phyloP scores from a whole-genome alignment of 768 basidiomycete genomes.

The Gyrodon lividus region DNA sequence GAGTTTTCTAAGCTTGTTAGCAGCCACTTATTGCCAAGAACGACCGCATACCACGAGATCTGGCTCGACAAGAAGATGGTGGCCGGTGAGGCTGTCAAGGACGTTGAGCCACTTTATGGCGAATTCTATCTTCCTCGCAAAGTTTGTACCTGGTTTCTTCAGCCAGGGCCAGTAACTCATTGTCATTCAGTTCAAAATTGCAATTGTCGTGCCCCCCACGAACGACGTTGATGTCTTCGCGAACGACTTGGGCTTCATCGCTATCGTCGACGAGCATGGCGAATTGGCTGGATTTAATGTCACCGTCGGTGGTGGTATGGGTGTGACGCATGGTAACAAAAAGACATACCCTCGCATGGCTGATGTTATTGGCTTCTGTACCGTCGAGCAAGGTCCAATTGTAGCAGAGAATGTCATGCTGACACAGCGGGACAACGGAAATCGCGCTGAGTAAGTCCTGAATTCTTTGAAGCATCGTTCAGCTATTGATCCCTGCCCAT shows the following conservation, averaged over 20 bases:
- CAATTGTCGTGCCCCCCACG: constrained; percentile 92
- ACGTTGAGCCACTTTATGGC: constrained; percentile 96
- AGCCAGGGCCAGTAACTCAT: neutral
- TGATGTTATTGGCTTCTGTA: constrained; percentile 90
- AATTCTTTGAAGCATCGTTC: neutral
- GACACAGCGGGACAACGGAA: constrained; percentile 93
- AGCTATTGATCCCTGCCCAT: constrained; percentile 4
- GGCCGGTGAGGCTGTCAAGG: constrained; percentile 89
- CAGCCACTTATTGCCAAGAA: constrained; percentile 83
- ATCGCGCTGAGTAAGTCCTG: constrained; percentile 79
- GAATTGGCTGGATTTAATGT: constrained; percentile 93
- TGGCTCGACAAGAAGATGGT: constrained; percentile 98
- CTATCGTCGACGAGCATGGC: constrained; percentile 75
- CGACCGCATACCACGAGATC: constrained; percentile 96
- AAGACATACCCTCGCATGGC: constrained; percentile 95
- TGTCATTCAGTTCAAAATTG: constrained; percentile 83
- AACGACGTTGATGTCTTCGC: constrained; percentile 97
- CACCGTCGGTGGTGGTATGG: constrained; percentile 94
- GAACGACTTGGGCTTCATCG: constrained; percentile 96
- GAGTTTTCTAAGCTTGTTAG: constrained; percentile 83
- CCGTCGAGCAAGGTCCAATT: constrained; percentile 75
- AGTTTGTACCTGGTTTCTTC: constrained; percentile 40
- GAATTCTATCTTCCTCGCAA: constrained; percentile 96
- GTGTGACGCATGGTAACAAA: constrained; percentile 98
- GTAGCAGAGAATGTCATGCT: constrained; percentile 94